Base-by-base conservation (phyloP, 306 rosid genomes). In the Trifolium dubium region DNA sequence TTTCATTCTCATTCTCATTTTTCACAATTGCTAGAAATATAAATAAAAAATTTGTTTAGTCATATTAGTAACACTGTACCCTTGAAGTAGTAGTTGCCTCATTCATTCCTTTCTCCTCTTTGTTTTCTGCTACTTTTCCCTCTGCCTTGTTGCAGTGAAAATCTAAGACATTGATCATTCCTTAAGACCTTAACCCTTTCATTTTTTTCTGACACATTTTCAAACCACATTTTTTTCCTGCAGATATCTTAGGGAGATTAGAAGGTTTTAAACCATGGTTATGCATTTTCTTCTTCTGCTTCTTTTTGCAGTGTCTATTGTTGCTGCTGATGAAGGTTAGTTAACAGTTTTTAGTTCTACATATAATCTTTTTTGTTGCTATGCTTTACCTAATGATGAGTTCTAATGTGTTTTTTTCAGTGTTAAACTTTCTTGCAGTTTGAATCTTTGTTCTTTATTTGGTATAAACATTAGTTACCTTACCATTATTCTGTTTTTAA, bases 281-380 rank as follows among this genome's bases (percentile, higher is more conserved):
- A 19, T 74, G 72, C 73, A 61, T 68, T 71, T 79, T 73, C 84
- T 89, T 66, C 87, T 89, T 66, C 87, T 89, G 44, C 65, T 91
- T 32, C 68, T 87, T 68, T 17, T 86, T 58, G 77, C 85, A 73
- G 71, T 77, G 29, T 81, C 84, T 13, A 53, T 59, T 41, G 84
- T 83, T 72, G 37, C 82, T 13, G 91, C 95, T 81, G 89, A 85
- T 72, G 88, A 89, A 84, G 97, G 97, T 87, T 39, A 73, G 83
- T 43, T 29, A 2, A 74, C 41, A 9, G 14, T 5, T 51, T 28
- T 77, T 40, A 41, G 40, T 32, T 37, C 15, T 19, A 5, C 1
- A 3, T 50, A 28, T 10, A 28, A 47, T 68, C 3, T 59, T 34
- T 30, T 61, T 29, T 60, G 14, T 73, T 66, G 6, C 4, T 70